These are phyloP conservation scores for Quercus glauca DNA, from an alignment of 306 rosid species.

Conservation along the genomic window DNA sequence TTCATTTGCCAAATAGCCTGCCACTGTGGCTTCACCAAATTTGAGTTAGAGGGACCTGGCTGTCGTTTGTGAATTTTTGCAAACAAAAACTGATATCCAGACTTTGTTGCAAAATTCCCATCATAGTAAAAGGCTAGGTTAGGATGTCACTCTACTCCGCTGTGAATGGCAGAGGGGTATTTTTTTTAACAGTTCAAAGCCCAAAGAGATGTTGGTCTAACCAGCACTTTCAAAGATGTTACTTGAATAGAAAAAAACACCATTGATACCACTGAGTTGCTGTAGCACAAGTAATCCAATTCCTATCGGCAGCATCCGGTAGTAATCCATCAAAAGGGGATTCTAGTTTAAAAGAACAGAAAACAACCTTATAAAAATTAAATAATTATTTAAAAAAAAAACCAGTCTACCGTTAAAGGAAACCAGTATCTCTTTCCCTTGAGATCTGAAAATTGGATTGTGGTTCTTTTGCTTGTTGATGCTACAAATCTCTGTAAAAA, in stretches of 20 bases:
- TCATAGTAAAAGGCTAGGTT: too few species aligned
- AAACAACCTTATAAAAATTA: conserved; percentile 1
- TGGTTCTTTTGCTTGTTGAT: conserved; percentile 46
- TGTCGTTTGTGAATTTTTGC: too few species aligned
- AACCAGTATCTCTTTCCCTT: conserved; percentile 77
- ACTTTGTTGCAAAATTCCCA: too few species aligned
- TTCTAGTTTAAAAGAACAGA: conserved; percentile 14
- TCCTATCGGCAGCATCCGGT: conserved; percentile 49
- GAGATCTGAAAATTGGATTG: conserved; percentile 68
- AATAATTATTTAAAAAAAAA: not conserved
- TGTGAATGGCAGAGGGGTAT: too few species aligned
- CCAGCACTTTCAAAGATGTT: conserved; percentile 75
- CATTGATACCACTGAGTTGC: conserved; percentile 78
- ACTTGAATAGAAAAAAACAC: conserved; percentile 78
- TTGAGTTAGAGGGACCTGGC: too few species aligned
- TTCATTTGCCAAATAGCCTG: too few species aligned
- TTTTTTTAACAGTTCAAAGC: not conserved
- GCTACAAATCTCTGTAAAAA: conserved; percentile 57
- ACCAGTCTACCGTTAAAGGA: conserved; percentile 56
- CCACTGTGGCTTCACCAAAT: too few species aligned
- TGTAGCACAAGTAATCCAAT: conserved; percentile 74
- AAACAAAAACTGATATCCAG: too few species aligned
- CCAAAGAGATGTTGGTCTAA: conserved; percentile 23
- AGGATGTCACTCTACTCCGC: too few species aligned
- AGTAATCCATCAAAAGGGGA: conserved; percentile 12